phyloP scores from a whole-genome alignment of 2,329 filamentous ascomycete genomes.

The Fusarium phyllophilum region DNA sequence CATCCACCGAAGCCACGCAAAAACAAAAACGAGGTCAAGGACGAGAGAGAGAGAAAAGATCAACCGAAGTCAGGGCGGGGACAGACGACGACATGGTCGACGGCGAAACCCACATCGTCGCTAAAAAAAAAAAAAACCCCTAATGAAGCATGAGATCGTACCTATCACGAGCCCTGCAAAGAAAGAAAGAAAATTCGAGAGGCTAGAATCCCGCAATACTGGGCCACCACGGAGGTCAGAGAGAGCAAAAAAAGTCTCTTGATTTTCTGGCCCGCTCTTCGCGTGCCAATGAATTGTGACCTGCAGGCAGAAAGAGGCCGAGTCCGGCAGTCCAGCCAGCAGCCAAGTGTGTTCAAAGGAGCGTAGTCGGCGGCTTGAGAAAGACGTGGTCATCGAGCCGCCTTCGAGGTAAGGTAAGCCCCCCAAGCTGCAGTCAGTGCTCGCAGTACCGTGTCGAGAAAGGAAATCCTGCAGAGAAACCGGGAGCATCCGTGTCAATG shows the following conservation, averaged over 20 bases:
- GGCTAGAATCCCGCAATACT: constrained; percentile 1
- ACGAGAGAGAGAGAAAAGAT: background rate
- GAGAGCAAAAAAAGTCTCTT: constrained; percentile 8
- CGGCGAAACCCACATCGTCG: constrained; percentile 17
- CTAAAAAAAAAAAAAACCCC: background rate
- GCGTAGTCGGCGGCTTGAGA: background rate
- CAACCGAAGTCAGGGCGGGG: constrained; percentile 13
- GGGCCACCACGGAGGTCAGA: background rate
- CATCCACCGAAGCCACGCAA: background rate
- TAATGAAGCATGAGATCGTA: constrained; percentile 13
- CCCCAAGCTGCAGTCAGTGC: constrained; percentile 1
- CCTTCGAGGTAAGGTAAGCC: background rate
- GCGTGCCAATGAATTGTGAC: constrained; percentile 9
- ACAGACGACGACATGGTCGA: constrained; percentile 9
- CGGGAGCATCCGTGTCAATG: background rate
- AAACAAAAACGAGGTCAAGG: background rate
- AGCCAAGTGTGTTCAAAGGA: background rate
- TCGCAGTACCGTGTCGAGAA: background rate
- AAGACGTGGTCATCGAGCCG: background rate
- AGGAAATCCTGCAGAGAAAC: background rate
- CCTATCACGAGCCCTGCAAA: constrained; percentile 31
- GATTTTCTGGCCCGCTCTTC: constrained; percentile 2
- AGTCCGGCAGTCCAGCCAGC: constrained; percentile 9
- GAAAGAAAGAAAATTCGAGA: background rate
- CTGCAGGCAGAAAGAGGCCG: constrained; percentile 25